phyloP scores from a whole-genome alignment of 2,329 filamentous ascomycete species.

The Metarhizium album region DNA sequence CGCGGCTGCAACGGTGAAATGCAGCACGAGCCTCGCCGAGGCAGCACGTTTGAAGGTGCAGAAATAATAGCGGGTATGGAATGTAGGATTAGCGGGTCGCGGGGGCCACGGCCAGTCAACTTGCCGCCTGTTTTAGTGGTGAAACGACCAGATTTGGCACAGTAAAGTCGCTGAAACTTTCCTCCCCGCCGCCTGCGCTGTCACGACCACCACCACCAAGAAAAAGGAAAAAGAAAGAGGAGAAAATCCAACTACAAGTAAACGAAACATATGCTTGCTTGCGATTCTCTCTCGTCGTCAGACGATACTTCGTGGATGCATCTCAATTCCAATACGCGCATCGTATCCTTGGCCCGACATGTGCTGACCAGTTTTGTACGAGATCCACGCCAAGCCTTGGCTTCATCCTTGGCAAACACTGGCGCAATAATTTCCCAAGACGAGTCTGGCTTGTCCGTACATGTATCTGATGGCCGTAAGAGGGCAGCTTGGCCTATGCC shows the following conservation, averaged over 20 bases:
- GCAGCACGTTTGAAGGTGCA: neutral
- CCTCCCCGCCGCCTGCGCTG: neutral
- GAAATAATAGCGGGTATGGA: constrained; percentile 1
- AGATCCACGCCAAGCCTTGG: neutral
- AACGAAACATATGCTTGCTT: too few relatives aligned
- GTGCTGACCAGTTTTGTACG: neutral
- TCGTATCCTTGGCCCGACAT: too few relatives aligned
- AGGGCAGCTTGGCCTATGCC: neutral
- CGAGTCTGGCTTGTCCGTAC: neutral
- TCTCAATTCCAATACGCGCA: too few relatives aligned
- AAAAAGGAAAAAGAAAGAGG: too few relatives aligned
- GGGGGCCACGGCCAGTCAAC: neutral
- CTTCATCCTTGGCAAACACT: neutral
- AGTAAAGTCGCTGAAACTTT: neutral
- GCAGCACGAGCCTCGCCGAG: neutral
- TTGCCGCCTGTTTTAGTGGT: neutral
- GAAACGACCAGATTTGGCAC: neutral
- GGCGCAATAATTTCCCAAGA: neutral
- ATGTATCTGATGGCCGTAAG: neutral
- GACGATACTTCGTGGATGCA: too few relatives aligned
- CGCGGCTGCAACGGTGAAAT: neutral
- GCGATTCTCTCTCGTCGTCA: too few relatives aligned
- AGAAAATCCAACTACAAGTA: too few relatives aligned
- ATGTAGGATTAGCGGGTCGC: constrained; percentile 3
- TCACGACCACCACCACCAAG: too few relatives aligned